A percentile compares a stretch with the other conserved stretches of the same genome.
Evolutionary conservation across 2,329 filamentous ascomycete genomes (phyloP).

Genomic region (Penicillium sclerotiorum): DNA sequence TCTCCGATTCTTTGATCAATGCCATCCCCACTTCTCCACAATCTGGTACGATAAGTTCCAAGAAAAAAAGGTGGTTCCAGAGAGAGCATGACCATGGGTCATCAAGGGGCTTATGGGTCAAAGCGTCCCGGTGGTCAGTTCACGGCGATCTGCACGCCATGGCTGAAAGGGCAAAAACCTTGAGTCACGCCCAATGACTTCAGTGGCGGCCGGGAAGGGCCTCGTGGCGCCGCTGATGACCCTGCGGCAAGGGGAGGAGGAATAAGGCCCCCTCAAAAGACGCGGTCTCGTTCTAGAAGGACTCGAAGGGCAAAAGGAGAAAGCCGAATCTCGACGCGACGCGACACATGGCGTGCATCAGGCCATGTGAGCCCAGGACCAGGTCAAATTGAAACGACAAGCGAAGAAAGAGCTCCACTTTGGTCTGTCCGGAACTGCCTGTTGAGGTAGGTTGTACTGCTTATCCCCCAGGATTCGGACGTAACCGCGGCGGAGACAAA

Average conservation of each 20-base stretch:
- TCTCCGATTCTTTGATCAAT: background rate
- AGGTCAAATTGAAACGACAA: too few species aligned
- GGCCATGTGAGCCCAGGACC: slow-evolving; percentile 8
- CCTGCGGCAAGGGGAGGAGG: too few species aligned
- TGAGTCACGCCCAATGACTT: slow-evolving; percentile 17
- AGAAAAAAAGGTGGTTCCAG: background rate
- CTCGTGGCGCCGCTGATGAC: slow-evolving; percentile 12
- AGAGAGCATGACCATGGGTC: too few species aligned
- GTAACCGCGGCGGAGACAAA: slow-evolving; percentile 10
- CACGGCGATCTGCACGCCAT: slow-evolving; percentile 20
- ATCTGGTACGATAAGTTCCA: background rate
- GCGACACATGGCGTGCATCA: slow-evolving; percentile 1
- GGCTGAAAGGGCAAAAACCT: slow-evolving; percentile 9
- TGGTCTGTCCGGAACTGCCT: slow-evolving; percentile 27
- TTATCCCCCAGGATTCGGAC: slow-evolving; percentile 25
- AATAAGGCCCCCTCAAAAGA: too few species aligned
- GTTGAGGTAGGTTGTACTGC: slow-evolving; percentile 15
- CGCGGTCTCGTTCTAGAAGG: background rate
- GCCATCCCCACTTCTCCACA: background rate
- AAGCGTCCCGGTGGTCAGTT: slow-evolving; percentile 9
- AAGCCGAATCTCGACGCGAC: background rate
- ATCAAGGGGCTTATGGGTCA: slow-evolving; percentile 1
- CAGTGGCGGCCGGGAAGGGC: slow-evolving; percentile 24
- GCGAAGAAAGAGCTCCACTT: too few species aligned
- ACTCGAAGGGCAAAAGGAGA: background rate